Percentiles rank a stretch among this genome's conserved stretches.
Conservation (phyloP, 352 stramenopile genomes). For the Pythium chondricola region DNA sequence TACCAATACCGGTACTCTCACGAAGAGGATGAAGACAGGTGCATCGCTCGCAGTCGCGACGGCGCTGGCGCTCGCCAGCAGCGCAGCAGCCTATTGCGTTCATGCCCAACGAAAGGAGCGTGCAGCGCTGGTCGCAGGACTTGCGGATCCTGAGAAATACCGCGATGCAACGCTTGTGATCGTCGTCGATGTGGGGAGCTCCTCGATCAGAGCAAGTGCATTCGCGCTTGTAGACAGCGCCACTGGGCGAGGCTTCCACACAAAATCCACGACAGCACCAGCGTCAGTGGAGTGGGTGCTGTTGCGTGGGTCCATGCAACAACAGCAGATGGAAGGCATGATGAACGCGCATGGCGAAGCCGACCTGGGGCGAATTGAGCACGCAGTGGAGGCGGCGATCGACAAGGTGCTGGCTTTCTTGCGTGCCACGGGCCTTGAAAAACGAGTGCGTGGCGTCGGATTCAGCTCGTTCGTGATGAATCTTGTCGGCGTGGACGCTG, state of each 20-base stretch:
- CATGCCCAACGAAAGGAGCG: constrained; percentile 12
- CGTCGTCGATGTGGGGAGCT: constrained; percentile 91
- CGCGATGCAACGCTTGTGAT: constrained; percentile 46
- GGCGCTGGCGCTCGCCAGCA: constrained; percentile 14
- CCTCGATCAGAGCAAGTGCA: constrained; percentile 87
- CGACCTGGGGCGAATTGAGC: constrained; percentile 33
- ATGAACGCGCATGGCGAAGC: constrained; percentile 60
- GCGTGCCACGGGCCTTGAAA: constrained; percentile 27
- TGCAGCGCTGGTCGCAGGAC: constrained; percentile 19
- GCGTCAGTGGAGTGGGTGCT: constrained; percentile 45
- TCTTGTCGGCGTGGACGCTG: constrained; percentile 77
- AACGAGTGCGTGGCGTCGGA: constrained; percentile 68
- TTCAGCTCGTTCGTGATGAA: constrained; percentile 95
- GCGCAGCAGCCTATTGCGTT: constrained; percentile 10
- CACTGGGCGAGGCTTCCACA: background rate
- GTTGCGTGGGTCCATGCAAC: constrained; percentile 57
- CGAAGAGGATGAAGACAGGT: constrained; percentile 16
- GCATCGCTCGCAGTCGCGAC: constrained; percentile 8
- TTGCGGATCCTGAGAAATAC: constrained; percentile 38
- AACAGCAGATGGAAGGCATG: constrained; percentile 44
- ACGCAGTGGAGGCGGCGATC: constrained; percentile 45
- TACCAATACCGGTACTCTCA: too few species aligned
- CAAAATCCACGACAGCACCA: background rate
- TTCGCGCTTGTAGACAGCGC: constrained; percentile 51
- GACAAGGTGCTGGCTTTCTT: constrained; percentile 46